Evolutionary conservation across 164 flowering plant species (phyloP).

Genomic region (Umbellularia californica): DNA sequence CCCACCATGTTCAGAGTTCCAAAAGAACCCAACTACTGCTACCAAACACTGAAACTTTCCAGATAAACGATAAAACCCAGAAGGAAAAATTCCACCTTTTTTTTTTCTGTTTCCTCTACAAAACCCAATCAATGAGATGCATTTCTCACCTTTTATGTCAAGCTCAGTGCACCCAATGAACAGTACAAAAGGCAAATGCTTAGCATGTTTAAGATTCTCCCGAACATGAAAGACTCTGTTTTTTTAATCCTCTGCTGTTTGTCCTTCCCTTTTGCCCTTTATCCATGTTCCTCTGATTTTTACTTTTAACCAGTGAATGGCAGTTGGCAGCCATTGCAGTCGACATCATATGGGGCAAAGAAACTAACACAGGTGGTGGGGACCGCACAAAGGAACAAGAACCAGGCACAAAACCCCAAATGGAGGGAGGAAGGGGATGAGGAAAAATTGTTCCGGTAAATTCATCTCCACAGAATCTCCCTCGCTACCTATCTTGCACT

Average conservation of each 20-base stretch:
- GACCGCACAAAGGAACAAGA: neutral
- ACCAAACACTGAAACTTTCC: neutral
- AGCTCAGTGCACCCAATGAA: neutral
- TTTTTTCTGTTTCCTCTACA: neutral
- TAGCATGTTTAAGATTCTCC: neutral
- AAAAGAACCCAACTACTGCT: neutral
- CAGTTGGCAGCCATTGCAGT: constrained; percentile 5
- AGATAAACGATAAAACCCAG: neutral
- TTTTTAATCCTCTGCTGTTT: neutral
- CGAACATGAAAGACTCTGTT: neutral
- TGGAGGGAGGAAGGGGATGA: neutral
- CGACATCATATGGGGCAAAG: neutral
- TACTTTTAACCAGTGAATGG: neutral
- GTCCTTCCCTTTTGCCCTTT: neutral
- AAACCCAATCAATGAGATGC: neutral
- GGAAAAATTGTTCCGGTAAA: too few species aligned
- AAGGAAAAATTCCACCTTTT: neutral
- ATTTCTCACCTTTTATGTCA: neutral
- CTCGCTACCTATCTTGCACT: too few species aligned
- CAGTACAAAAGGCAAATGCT: neutral
- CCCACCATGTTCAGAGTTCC: neutral
- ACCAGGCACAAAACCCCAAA: neutral
- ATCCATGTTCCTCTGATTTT: neutral
- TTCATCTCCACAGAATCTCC: too few species aligned
- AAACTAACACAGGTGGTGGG: neutral